Conservation (phyloP, 495 filamentous ascomycete species). For the Neurospora sp. region DNA sequence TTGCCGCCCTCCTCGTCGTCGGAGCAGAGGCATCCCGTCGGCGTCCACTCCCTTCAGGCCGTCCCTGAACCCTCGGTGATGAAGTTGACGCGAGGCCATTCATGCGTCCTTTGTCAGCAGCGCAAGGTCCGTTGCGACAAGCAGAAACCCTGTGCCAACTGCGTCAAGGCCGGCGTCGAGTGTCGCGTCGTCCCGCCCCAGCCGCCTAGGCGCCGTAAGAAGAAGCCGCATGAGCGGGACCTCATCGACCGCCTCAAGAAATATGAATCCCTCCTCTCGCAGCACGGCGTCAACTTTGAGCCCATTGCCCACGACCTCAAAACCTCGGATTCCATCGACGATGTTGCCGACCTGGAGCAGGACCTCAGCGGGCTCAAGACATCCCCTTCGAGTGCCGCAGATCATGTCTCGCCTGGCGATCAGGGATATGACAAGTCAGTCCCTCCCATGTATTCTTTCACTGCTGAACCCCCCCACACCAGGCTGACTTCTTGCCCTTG, state of each 20-base stretch:
- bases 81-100: slow-evolving; percentile 45
- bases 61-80: slow-evolving; percentile 28
- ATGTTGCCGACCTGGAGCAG: slow-evolving; percentile 39
- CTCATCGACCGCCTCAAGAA: slow-evolving; percentile 41
- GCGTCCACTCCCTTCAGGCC: background rate
- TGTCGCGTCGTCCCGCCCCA: slow-evolving; percentile 51
- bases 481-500: background rate
- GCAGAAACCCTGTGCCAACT: slow-evolving; percentile 55
- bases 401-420: slow-evolving; percentile 20
- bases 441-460: background rate
- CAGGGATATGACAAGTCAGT: slow-evolving; percentile 23
- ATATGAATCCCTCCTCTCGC: slow-evolving; percentile 43
- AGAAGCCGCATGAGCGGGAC: slow-evolving; percentile 42
- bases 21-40: slow-evolving; percentile 12
- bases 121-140: slow-evolving; percentile 61
- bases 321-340: slow-evolving; percentile 32
- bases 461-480: background rate
- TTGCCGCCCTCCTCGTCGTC: slow-evolving; percentile 17
- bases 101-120: slow-evolving; percentile 55
- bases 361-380: slow-evolving; percentile 34
- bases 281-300: slow-evolving; percentile 41
- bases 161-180: slow-evolving; percentile 48
- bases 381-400: slow-evolving; percentile 21
- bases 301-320: slow-evolving; percentile 33
- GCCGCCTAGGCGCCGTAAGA: slow-evolving; percentile 49